Percentiles rank a stretch among this genome's conserved stretches.
These are phyloP conservation scores for Pseudevernia furfuracea DNA, from an alignment of 495 filamentous ascomycete species.

Conservation along the genomic window DNA sequence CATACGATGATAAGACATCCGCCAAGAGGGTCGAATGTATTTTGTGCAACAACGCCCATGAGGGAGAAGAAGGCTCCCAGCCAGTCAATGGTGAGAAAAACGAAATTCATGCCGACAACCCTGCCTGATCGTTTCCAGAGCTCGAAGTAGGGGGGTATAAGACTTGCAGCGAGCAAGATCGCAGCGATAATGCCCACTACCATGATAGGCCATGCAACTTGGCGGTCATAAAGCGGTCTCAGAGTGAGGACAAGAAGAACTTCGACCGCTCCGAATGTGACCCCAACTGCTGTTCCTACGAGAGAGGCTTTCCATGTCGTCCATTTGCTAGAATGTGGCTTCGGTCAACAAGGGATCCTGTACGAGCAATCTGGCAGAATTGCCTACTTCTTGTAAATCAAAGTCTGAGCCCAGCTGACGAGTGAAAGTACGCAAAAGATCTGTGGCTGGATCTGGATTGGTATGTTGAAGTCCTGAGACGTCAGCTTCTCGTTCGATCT, in stretches of 20 bases:
- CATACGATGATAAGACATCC: constrained; percentile 63
- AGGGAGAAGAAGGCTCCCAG: constrained; percentile 68
- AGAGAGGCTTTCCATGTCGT: constrained; percentile 41
- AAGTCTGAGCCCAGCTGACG: constrained; percentile 57
- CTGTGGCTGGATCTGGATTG: constrained; percentile 68
- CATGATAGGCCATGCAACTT: constrained; percentile 49
- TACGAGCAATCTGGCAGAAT: neutral
- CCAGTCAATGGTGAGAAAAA: constrained; percentile 65
- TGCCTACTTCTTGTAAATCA: constrained; percentile 54
- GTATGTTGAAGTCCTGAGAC: constrained; percentile 61
- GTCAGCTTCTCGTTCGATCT: constrained; percentile 35
- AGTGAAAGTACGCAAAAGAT: constrained; percentile 57
- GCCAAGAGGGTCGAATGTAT: constrained; percentile 61
- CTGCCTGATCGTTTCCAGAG: constrained; percentile 61
- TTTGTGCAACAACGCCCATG: constrained; percentile 56
- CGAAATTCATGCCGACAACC: constrained; percentile 60
- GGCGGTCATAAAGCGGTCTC: constrained; percentile 42
- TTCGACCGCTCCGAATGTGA: constrained; percentile 51
- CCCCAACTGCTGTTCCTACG: constrained; percentile 35
- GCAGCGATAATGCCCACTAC: constrained; percentile 55
- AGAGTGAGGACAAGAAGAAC: constrained; percentile 56
- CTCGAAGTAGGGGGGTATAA: constrained; percentile 66
- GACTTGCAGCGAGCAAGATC: constrained; percentile 50
- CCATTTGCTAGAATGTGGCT: constrained; percentile 38
- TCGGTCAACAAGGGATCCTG: neutral